These are phyloP conservation scores for Bipolaris cookei DNA, from an alignment of 2,329 filamentous ascomycete genomes.

Conservation along the genomic window DNA sequence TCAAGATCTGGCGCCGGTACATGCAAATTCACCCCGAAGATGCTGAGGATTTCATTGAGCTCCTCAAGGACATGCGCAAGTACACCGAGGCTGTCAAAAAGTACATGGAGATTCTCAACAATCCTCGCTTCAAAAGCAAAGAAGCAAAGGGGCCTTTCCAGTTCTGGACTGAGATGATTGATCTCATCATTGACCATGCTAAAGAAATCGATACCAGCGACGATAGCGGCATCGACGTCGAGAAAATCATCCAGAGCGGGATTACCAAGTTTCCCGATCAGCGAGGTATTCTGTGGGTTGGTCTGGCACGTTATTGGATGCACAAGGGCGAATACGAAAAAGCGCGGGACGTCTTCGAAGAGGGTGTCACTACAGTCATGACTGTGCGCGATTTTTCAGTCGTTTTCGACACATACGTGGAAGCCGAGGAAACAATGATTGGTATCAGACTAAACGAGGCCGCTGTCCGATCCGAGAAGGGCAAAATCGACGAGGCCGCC, in stretches of 20 bases:
- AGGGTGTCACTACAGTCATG: slow-evolving; percentile 97
- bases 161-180: slow-evolving; percentile 97
- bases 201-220: slow-evolving; percentile 81
- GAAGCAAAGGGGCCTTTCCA: slow-evolving; percentile 94
- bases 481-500: slow-evolving; percentile 76
- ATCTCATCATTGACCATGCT: slow-evolving; percentile 89
- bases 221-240: slow-evolving; percentile 85
- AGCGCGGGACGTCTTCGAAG: slow-evolving; percentile 91
- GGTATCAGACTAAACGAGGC: slow-evolving; percentile 89
- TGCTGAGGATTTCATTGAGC: slow-evolving; percentile 91
- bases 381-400: slow-evolving; percentile 97
- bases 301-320: slow-evolving; percentile 95
- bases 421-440: slow-evolving; percentile 97
- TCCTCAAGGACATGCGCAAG: slow-evolving; percentile 78
- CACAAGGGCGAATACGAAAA: slow-evolving; percentile 90
- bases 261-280: slow-evolving; percentile 92
- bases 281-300: slow-evolving; percentile 91
- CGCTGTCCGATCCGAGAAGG: slow-evolving; percentile 78
- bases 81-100: slow-evolving; percentile 91
- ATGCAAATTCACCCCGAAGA: slow-evolving; percentile 98
- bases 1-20: slow-evolving; percentile 93
- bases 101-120: slow-evolving; percentile 92
- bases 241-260: slow-evolving; percentile 89
- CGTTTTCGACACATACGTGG: slow-evolving; percentile 93
- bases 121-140: slow-evolving; percentile 88